These are phyloP conservation scores for Aurantiochytrium sp. DNA, from an alignment of 108 stramenopile genomes.

Conservation along the genomic window DNA sequence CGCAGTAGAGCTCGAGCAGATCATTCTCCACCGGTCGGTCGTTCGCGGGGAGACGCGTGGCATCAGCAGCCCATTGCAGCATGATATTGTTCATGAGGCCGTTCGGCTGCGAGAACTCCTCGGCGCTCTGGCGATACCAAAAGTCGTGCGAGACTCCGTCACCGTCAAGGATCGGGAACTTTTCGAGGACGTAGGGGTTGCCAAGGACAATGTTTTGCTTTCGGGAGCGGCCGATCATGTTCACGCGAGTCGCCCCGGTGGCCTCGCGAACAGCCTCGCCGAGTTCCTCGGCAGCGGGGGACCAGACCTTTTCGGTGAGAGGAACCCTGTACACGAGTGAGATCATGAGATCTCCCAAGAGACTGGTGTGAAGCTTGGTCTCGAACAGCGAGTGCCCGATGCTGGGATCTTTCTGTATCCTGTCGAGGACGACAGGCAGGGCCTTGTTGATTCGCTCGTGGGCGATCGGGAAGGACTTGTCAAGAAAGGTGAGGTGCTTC, in stretches of 20 bases:
- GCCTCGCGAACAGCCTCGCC: not conserved
- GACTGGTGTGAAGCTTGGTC: not conserved
- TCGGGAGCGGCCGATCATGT: not conserved
- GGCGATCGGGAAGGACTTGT: not conserved
- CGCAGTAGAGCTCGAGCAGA: constrained; percentile 29
- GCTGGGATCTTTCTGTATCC: not conserved
- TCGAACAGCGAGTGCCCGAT: not conserved
- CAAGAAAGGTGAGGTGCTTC: not conserved
- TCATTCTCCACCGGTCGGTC: not conserved
- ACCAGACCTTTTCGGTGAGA: not conserved
- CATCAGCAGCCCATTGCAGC: not conserved
- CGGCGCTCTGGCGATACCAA: not conserved
- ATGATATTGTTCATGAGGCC: not conserved
- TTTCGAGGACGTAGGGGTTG: not conserved
- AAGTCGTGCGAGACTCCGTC: not conserved
- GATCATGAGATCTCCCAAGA: not conserved
- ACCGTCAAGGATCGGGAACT: not conserved
- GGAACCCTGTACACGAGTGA: not conserved
- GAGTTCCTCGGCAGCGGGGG: not conserved
- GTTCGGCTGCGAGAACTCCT: not conserved
- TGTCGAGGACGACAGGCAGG: not conserved
- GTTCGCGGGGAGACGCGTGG: not conserved
- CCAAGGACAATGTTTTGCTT: not conserved
- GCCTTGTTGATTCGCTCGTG: not conserved
- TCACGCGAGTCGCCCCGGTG: not conserved